phyloP scores from a whole-genome alignment of 371 early-diverging fungal genomes.

The Globomyces sp. region DNA sequence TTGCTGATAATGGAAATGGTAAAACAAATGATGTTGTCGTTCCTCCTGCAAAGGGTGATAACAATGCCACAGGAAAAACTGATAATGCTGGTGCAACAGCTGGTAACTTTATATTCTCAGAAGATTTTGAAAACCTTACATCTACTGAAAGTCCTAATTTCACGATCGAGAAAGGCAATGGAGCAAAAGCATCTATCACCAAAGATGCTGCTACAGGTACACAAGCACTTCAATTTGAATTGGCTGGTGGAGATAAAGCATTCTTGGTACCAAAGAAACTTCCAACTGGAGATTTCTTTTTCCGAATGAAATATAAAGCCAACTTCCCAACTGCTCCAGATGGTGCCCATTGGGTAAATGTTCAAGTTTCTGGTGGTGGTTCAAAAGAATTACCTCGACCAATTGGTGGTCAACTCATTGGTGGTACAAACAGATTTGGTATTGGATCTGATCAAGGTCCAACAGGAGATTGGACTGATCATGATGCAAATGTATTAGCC shows the following conservation, averaged over 20 bases:
- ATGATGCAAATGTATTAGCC: not conserved
- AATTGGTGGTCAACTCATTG: not conserved
- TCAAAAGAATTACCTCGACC: not conserved
- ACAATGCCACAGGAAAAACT: too few relatives aligned
- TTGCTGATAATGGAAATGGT: too few relatives aligned
- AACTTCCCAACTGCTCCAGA: slow-evolving; percentile 2
- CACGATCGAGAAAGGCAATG: not conserved
- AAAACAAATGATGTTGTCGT: too few relatives aligned
- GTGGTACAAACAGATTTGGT: not conserved
- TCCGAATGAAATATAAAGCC: not conserved
- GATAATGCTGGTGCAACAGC: not conserved
- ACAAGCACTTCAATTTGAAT: not conserved
- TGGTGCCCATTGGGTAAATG: slow-evolving; percentile 1
- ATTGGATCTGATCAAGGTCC: not conserved
- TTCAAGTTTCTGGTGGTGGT: not conserved
- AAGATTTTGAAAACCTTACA: not conserved
- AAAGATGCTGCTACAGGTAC: not conserved
- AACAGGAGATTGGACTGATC: not conserved
- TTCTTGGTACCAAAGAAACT: not conserved
- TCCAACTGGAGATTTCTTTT: slow-evolving; percentile 5
- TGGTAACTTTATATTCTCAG: not conserved
- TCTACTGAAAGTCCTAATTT: not conserved
- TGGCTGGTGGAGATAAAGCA: not conserved
- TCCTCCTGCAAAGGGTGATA: too few relatives aligned
- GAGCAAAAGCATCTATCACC: not conserved